These are phyloP conservation scores for Colletotrichum sublineola DNA, from an alignment of 2,329 filamentous ascomycete species.

Conservation along the genomic window DNA sequence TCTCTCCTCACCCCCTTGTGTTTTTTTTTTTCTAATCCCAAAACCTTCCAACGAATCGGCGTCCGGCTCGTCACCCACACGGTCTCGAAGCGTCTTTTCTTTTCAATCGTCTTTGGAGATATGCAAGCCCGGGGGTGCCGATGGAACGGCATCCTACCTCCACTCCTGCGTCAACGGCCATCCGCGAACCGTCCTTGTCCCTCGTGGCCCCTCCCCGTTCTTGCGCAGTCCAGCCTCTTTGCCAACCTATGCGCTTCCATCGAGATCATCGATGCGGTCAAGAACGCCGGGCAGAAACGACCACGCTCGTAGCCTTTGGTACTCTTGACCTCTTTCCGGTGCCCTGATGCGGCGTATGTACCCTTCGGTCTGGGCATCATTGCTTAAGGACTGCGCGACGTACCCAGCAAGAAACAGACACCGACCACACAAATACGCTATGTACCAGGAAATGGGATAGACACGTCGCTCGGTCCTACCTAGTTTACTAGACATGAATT, in stretches of 20 bases:
- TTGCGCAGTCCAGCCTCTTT: background rate
- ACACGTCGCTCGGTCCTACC: background rate
- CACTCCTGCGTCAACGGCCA: constrained; percentile 18
- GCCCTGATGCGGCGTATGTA: background rate
- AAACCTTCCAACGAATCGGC: constrained; percentile 17
- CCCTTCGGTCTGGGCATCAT: constrained; percentile 17
- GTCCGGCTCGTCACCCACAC: constrained; percentile 16
- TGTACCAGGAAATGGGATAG: background rate
- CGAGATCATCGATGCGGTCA: constrained; percentile 3
- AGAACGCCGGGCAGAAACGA: constrained; percentile 1
- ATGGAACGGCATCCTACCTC: background rate
- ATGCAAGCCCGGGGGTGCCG: constrained; percentile 13
- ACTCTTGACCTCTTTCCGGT: background rate
- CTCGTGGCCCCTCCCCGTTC: background rate
- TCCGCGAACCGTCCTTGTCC: background rate
- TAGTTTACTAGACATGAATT: background rate
- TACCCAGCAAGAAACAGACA: background rate
- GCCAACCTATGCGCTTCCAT: constrained; percentile 11
- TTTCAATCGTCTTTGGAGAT: constrained; percentile 2
- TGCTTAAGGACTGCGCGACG: background rate
- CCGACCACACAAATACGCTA: background rate
- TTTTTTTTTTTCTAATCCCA: background rate
- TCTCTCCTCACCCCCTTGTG: background rate
- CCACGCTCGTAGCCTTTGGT: background rate
- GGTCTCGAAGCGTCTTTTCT: constrained; percentile 6